Evolutionary conservation across 371 early-diverging fungal species (phyloP).

Genomic region (Rhizopus sp.): DNA sequence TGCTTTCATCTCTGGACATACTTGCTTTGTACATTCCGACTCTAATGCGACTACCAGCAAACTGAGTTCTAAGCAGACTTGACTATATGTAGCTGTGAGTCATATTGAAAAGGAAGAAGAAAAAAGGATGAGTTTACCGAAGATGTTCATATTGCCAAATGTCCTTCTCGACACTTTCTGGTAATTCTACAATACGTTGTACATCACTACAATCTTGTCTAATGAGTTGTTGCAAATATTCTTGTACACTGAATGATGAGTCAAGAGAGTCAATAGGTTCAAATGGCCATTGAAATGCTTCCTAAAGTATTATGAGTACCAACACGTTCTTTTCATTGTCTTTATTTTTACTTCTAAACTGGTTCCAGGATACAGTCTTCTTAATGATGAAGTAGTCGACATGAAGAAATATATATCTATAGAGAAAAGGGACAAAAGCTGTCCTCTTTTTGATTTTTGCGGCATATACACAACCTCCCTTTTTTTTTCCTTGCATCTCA

Average conservation of each 20-base stretch:
- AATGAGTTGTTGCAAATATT: constrained; percentile 81
- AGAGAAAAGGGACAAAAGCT: no score
- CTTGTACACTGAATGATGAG: constrained; percentile 79
- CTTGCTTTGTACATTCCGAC: constrained; percentile 75
- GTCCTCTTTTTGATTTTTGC: no score
- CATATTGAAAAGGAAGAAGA: neutral
- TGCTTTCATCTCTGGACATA: constrained; percentile 94
- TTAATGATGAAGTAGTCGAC: no score
- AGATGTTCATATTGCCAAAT: constrained; percentile 92
- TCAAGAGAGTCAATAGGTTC: constrained; percentile 64
- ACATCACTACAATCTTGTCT: constrained; percentile 68
- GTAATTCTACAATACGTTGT: constrained; percentile 62
- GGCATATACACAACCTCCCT: no score
- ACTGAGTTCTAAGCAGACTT: constrained; percentile 80
- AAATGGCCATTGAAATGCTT: constrained; percentile 59
- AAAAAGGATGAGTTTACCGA: constrained; percentile 49
- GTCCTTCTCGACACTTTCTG: constrained; percentile 66
- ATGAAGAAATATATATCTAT: no score
- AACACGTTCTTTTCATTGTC: neutral
- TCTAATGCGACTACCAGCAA: constrained; percentile 74
- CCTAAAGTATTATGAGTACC: constrained; percentile 27
- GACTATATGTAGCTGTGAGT: constrained; percentile 47
- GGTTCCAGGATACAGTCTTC: no score
- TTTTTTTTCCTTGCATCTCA: no score
- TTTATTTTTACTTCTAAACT: no score